Evolutionary conservation across 1,284 basidiomycete genomes (phyloP).

Genomic region (Heliocybe sulcata): DNA sequence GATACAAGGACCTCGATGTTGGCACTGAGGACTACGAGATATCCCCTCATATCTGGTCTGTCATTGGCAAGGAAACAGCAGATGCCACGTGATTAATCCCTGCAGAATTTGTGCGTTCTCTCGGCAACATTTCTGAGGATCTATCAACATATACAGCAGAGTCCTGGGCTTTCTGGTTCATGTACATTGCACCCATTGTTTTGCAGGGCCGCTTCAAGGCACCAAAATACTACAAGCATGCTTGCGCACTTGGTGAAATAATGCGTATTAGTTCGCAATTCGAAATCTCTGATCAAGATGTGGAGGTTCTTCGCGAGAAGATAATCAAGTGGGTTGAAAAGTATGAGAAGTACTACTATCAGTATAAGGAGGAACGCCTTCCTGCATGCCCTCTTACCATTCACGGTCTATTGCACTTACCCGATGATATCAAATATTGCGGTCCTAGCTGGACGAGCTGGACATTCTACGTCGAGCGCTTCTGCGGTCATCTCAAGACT

Average conservation of each 20-base stretch:
- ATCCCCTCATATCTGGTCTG: constrained; percentile 16
- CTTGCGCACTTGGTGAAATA: constrained; percentile 14
- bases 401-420: constrained; percentile 28
- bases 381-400: constrained; percentile 24
- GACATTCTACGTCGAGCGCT: constrained; percentile 32
- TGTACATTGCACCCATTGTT: constrained; percentile 20
- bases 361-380: constrained; percentile 18
- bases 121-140: constrained; percentile 21
- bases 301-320: constrained; percentile 13
- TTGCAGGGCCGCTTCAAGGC: constrained; percentile 15
- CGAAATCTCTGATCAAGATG: constrained; percentile 11
- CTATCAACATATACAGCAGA: constrained; percentile 22
- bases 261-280: constrained; percentile 15
- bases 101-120: constrained; percentile 17
- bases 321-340: constrained; percentile 18
- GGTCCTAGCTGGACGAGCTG: constrained; percentile 31
- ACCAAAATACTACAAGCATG: constrained; percentile 19
- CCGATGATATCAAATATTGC: constrained; percentile 20
- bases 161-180: constrained; percentile 26
- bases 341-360: constrained; percentile 28
- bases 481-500: constrained; percentile 22
- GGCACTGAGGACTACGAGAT: constrained; percentile 12
- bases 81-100: constrained; percentile 20
- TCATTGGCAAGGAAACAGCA: constrained; percentile 20
- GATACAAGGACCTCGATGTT: constrained; percentile 20